phyloP scores from a whole-genome alignment of 306 rosid genomes.

The Fragaria ananassa region DNA sequence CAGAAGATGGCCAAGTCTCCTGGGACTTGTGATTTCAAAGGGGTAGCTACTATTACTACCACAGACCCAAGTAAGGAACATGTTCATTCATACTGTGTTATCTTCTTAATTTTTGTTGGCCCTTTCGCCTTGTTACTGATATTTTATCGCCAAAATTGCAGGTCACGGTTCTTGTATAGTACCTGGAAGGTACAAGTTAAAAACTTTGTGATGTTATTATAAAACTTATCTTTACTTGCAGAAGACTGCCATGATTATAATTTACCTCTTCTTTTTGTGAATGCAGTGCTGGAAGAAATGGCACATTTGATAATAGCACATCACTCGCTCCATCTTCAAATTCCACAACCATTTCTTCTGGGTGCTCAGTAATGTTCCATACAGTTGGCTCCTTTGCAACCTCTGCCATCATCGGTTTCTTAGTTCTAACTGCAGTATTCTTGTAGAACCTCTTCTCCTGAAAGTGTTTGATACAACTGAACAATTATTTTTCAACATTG shows the following conservation, averaged over 20 bases:
- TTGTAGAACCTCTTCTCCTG: conserved; percentile 36
- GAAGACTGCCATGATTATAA: background rate
- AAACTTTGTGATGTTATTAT: background rate
- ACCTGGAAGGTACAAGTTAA: conserved; percentile 67
- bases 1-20: conserved; percentile 74
- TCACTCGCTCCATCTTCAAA: conserved; percentile 66
- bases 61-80: conserved; percentile 76
- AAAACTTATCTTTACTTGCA: background rate
- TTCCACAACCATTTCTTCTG: conserved; percentile 45
- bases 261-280: conserved; percentile 20
- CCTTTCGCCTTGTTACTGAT: conserved; percentile 21
- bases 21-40: conserved; percentile 93
- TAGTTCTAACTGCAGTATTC: conserved; percentile 45
- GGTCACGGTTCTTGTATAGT: conserved; percentile 76
- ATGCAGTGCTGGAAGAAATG: conserved; percentile 58
- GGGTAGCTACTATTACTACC: conserved; percentile 80
- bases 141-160: conserved; percentile 31
- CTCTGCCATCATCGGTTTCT: conserved; percentile 39
- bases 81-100: background rate
- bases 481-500: conserved; percentile 24
- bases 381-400: conserved; percentile 42
- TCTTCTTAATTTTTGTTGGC: background rate
- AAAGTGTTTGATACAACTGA: conserved; percentile 20
- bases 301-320: conserved; percentile 51
- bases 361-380: conserved; percentile 49